These are phyloP conservation scores for Rhodomyrtus tomentosa DNA, from an alignment of 345 rosid genomes.

Conservation along the genomic window DNA sequence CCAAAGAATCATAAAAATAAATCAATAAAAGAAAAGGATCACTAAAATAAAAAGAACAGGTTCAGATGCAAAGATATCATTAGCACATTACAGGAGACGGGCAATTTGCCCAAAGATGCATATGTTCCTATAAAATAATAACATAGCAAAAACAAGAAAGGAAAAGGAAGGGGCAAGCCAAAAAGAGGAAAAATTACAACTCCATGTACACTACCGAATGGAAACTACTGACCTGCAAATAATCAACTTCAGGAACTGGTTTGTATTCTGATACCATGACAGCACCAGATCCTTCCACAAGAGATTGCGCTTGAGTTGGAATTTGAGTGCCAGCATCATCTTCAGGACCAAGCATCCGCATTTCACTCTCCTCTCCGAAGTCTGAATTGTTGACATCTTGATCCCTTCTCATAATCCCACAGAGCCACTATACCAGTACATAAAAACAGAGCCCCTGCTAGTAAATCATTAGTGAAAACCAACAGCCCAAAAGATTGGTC, in stretches of 20 bases:
- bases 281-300: slow-evolving; percentile 73
- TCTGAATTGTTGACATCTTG: slow-evolving; percentile 23
- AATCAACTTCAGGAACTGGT: slow-evolving; percentile 79
- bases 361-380: slow-evolving; percentile 26
- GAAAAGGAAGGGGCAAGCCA: not conserved
- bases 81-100: not conserved
- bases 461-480: slow-evolving; percentile 63
- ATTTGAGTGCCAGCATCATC: slow-evolving; percentile 50
- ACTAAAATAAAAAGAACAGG: not conserved
- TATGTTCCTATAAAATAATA: not conserved
- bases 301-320: slow-evolving; percentile 66
- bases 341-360: slow-evolving; percentile 41
- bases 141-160: not conserved
- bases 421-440: slow-evolving; percentile 77
- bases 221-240: slow-evolving; percentile 53
- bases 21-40: not conserved
- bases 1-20: no score
- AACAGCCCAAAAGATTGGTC: slow-evolving; percentile 28
- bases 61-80: not conserved
- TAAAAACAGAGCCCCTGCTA: slow-evolving; percentile 60
- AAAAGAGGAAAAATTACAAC: not conserved
- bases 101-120: not conserved
- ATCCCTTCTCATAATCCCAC: slow-evolving; percentile 39
- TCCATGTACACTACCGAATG: not conserved
- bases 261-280: slow-evolving; percentile 53